These are phyloP conservation scores for Hypsizygus ulmarius DNA, from an alignment of 1,284 basidiomycete genomes.

Conservation along the genomic window DNA sequence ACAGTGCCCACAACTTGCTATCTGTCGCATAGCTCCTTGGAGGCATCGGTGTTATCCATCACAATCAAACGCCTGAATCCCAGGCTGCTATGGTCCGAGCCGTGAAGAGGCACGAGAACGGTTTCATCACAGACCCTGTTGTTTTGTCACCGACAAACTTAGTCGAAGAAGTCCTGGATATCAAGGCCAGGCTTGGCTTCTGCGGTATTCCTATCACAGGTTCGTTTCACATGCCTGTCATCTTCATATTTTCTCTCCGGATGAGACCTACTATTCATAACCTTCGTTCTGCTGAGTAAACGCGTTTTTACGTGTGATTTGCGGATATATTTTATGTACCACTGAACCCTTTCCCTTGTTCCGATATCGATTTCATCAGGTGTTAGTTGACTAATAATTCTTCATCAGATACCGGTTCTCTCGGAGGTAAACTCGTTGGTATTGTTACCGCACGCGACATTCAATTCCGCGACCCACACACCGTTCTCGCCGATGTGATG, in stretches of 20 bases:
- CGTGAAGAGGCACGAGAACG: slow-evolving; percentile 98
- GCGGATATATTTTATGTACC: slow-evolving; percentile 51
- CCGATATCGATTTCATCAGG: slow-evolving; percentile 23
- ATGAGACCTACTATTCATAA: slow-evolving; percentile 57
- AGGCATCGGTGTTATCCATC: slow-evolving; percentile 98
- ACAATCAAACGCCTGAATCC: slow-evolving; percentile 86
- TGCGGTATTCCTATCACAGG: slow-evolving; percentile 98
- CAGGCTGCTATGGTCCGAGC: slow-evolving; percentile 97
- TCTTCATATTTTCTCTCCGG: slow-evolving; percentile 25
- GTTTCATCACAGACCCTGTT: slow-evolving; percentile 95
- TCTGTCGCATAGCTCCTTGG: slow-evolving; percentile 71
- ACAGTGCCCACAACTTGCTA: slow-evolving; percentile 22
- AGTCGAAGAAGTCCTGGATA: slow-evolving; percentile 90
- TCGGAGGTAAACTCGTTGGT: slow-evolving; percentile 91
- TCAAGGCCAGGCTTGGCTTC: slow-evolving; percentile 92
- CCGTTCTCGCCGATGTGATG: slow-evolving; percentile 87
- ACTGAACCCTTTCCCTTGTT: slow-evolving; percentile 28
- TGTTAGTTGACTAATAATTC: slow-evolving; percentile 13
- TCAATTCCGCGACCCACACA: slow-evolving; percentile 80
- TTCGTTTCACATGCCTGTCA: slow-evolving; percentile 37
- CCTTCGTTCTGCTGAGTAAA: slow-evolving; percentile 89
- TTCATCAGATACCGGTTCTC: slow-evolving; percentile 74
- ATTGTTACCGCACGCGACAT: slow-evolving; percentile 97
- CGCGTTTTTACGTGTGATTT: slow-evolving; percentile 65
- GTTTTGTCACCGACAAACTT: slow-evolving; percentile 77